These are phyloP conservation scores for Tuber melanosporum DNA, from an alignment of 495 filamentous ascomycete species.

Conservation along the genomic window DNA sequence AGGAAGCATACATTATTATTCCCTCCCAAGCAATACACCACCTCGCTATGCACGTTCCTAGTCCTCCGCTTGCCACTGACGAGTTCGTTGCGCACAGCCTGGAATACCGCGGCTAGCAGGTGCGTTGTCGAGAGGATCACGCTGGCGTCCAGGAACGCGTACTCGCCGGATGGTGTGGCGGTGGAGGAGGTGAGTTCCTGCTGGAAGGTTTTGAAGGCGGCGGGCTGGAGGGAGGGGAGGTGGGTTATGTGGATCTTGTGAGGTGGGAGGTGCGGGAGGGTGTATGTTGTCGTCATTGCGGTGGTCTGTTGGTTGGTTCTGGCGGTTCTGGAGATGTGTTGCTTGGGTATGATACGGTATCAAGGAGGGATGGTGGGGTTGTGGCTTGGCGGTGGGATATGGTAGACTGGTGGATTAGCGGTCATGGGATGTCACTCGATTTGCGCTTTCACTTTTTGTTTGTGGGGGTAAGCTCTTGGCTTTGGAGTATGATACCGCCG, in stretches of 20 bases:
- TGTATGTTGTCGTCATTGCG: background rate
- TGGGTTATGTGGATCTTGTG: background rate
- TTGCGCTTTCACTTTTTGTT: background rate
- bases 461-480: background rate
- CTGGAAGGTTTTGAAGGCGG: background rate
- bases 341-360: too few relatives aligned
- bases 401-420: background rate
- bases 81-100: constrained; percentile 62
- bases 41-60: constrained; percentile 87
- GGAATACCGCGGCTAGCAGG: constrained; percentile 67
- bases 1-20: constrained; percentile 70
- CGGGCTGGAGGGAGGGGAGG: background rate
- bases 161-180: background rate
- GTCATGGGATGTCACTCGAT: background rate
- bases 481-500: too few relatives aligned
- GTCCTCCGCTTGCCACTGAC: constrained; percentile 58
- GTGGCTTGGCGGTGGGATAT: background rate
- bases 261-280: background rate
- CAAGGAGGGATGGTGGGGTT: background rate
- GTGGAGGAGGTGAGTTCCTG: background rate
- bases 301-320: background rate
- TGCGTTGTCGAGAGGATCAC: constrained; percentile 57
- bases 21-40: constrained; percentile 71
- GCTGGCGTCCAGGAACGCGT: background rate
- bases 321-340: background rate